Evolutionary conservation across 179 eudicot species (phyloP).

Genomic region (Spinacia oleracea): DNA sequence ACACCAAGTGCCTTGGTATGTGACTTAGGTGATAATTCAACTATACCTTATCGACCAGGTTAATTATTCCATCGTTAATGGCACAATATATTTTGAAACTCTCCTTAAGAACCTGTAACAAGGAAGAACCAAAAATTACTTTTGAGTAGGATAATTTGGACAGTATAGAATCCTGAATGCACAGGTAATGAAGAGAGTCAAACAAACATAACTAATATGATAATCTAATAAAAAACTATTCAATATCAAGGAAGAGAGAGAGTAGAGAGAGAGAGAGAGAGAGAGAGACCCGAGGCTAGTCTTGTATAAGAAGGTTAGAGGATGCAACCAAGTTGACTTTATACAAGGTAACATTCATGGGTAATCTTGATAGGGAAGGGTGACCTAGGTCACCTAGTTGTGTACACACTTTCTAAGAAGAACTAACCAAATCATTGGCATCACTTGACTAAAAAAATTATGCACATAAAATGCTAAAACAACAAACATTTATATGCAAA

Average conservation of each 20-base stretch:
- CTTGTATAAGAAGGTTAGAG: neutral
- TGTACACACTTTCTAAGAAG: neutral
- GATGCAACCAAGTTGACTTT: neutral
- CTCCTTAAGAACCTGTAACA: conserved; percentile 79
- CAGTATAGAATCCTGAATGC: neutral
- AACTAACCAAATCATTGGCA: neutral
- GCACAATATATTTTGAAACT: conserved; percentile 92
- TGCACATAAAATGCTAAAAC: neutral
- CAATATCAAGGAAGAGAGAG: too few relatives aligned
- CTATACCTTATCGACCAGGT: conserved; percentile 83
- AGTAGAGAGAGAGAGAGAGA: neutral
- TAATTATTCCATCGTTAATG: conserved; percentile 89
- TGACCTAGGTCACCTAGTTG: neutral
- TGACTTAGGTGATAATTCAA: neutral
- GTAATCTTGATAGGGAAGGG: neutral
- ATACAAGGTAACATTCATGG: neutral
- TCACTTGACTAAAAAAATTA: neutral
- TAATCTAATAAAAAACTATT: neutral
- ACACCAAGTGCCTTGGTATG: neutral
- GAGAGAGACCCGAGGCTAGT: neutral
- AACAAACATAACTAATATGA: neutral
- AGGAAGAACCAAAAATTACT: neutral
- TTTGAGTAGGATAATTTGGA: neutral
- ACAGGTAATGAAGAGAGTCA: neutral
- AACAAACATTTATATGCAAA: neutral